Conservation (phyloP, 2,329 filamentous ascomycete species). For the Boeremia lycopersici region DNA sequence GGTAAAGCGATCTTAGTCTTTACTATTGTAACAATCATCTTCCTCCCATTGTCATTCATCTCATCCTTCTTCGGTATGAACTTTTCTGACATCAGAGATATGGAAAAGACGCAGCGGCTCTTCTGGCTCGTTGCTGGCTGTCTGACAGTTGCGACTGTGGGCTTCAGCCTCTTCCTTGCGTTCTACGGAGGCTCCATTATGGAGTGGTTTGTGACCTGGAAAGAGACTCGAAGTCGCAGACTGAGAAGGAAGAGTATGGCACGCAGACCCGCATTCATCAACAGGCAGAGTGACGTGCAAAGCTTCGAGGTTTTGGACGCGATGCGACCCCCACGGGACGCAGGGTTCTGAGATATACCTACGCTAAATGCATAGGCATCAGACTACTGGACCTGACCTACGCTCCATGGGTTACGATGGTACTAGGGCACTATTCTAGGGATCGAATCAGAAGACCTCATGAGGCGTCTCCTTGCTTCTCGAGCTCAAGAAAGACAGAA, state of each 20-base stretch:
- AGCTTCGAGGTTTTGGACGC: conserved; percentile 36
- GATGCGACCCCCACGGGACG: neutral
- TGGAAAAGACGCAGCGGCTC: conserved; percentile 45
- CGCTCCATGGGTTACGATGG: too few relatives aligned
- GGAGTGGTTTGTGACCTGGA: conserved; percentile 47
- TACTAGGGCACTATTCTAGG: too few relatives aligned
- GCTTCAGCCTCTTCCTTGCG: conserved; percentile 47
- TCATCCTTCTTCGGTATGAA: conserved; percentile 55
- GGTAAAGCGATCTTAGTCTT: conserved; percentile 53
- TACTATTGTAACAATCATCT: conserved; percentile 53
- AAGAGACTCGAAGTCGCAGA: conserved; percentile 33
- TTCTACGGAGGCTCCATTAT: conserved; percentile 49
- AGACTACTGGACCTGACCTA: neutral
- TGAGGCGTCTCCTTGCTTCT: too few relatives aligned
- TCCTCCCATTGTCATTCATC: conserved; percentile 53
- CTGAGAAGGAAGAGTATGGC: conserved; percentile 15
- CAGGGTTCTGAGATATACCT: neutral
- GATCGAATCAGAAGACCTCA: too few relatives aligned
- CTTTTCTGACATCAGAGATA: conserved; percentile 49
- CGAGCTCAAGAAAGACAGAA: too few relatives aligned
- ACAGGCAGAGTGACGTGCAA: conserved; percentile 11
- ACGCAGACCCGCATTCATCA: conserved; percentile 2
- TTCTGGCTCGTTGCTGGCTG: conserved; percentile 51
- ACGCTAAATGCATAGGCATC: neutral
- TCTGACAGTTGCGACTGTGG: conserved; percentile 48